Conservation (phyloP, 129 eudicot genomes). For the Flaveria sonorensis region DNA sequence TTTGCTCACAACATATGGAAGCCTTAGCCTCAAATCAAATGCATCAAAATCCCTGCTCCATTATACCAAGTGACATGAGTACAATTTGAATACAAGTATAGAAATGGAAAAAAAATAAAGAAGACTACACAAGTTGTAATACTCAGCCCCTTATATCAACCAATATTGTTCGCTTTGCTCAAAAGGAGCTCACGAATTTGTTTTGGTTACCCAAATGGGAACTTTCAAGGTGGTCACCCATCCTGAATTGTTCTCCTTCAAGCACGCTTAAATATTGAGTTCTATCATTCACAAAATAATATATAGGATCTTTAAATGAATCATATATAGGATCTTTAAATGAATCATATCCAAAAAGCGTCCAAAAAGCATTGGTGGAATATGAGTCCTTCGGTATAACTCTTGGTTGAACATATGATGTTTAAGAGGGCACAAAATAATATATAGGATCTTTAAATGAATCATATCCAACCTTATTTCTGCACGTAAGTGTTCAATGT, state of each 20-base stretch:
- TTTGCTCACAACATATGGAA: conserved; percentile 86
- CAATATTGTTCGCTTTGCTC: no score
- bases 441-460: not conserved
- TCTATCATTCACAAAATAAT: no score
- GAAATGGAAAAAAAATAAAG: conserved; percentile 1
- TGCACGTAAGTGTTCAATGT: conserved; percentile 86
- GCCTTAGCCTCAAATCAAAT: conserved; percentile 80
- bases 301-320: no score
- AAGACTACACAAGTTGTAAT: not conserved
- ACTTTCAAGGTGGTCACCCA: not conserved
- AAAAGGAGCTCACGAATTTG: no score
- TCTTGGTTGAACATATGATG: not conserved
- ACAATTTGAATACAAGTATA: conserved; percentile 1
- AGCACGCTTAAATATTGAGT: no score
- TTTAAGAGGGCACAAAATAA: not conserved
- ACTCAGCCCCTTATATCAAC: not conserved
- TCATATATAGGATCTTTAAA: no score
- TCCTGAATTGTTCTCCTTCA: no score
- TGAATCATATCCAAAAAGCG: no score
- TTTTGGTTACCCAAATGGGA: no score
- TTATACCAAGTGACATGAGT: not conserved
- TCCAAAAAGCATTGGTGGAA: no score
- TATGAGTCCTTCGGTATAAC: no score
- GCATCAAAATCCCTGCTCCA: conserved; percentile 89
- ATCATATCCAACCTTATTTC: conserved; percentile 71